Evolutionary conservation across 1,139 yeast species (phyloP), one percentile per base, ranked within the genome.

Genomic region (Diutina pseudorugosa): DNA sequence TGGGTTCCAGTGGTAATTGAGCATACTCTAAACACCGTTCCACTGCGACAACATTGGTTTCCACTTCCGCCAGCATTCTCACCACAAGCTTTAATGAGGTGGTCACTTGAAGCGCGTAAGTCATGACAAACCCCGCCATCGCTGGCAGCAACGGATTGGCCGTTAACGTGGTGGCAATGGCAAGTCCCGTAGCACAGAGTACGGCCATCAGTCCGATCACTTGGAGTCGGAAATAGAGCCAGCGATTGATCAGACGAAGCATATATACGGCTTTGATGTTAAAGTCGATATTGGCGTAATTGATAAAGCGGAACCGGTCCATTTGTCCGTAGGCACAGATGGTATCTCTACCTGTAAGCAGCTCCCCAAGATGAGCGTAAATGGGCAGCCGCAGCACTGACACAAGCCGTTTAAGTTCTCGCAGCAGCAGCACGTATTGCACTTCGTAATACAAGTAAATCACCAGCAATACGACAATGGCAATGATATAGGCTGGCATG

Each of bases 21-120:
- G 83, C 76, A 62, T 85, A 87, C 60, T 87, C 95, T 52, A 83
- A 65, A 41, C 87, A 77, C 57, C 95, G 75, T 62, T 87, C 95
- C 20, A 84, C 87, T 3, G 89, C 83, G 16, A 86, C 91, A 54
- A 85, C 77, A 60, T 79, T 82, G 7, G 86, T 80, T 64, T 87
- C 95, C 47, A 85, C 80, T 59, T 83, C 86, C 19, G 87, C 93
- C 7, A 85, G 72, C 65, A 77, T 72, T 57, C 85, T 72, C 11
- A 86, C 87, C 56, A 85, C 77, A 68, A 77, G 73, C 58, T 75
- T 76, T 58, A 86, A 71, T 25, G 82, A 72, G 27, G 73, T 69
- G 0, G 91, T 84, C 4, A 85, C 79, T 55, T 81, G 79, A 44
- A 83, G 65, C 0, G 91, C 83, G 62, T 85, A 85, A 51, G 83